Conservation (phyloP, 2,329 filamentous ascomycete genomes). For the Colletotrichum aenigma region DNA sequence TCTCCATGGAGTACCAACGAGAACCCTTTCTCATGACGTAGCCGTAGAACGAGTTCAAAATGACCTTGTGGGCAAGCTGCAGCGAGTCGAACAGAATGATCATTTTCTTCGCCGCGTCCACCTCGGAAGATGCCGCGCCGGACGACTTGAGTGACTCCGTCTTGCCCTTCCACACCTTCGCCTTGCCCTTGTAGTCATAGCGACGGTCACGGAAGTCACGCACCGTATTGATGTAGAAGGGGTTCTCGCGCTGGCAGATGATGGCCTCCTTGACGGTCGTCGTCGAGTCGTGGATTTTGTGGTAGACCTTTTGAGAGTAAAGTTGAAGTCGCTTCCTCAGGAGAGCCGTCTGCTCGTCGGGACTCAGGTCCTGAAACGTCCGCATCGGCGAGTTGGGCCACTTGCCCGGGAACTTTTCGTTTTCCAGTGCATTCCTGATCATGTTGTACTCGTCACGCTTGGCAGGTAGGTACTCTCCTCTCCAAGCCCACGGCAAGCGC, state of each 20-base stretch:
- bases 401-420: slow-evolving; percentile 88
- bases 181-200: slow-evolving; percentile 98
- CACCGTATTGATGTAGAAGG: slow-evolving; percentile 97
- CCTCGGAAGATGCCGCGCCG: slow-evolving; percentile 75
- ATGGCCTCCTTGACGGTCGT: slow-evolving; percentile 95
- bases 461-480: slow-evolving; percentile 94
- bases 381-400: slow-evolving; percentile 71
- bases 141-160: slow-evolving; percentile 84
- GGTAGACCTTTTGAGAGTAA: slow-evolving; percentile 98
- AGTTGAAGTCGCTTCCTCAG: slow-evolving; percentile 87
- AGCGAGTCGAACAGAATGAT: slow-evolving; percentile 94
- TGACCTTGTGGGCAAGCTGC: slow-evolving; percentile 97
- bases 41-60: slow-evolving; percentile 98
- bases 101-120: slow-evolving; percentile 99
- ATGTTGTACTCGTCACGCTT: slow-evolving; percentile 99
- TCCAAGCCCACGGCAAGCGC: slow-evolving; percentile 94
- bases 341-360: slow-evolving; percentile 81
- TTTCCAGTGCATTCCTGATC: slow-evolving; percentile 90
- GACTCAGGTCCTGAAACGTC: slow-evolving; percentile 79
- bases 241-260: slow-evolving; percentile 97
- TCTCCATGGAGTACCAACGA: slow-evolving; percentile 98
- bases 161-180: slow-evolving; percentile 99
- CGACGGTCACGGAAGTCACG: slow-evolving; percentile 94
- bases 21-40: slow-evolving; percentile 99
- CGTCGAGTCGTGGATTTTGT: slow-evolving; percentile 96